phyloP scores from a whole-genome alignment of 2,329 filamentous ascomycete genomes.

The Xylaria sp. region DNA sequence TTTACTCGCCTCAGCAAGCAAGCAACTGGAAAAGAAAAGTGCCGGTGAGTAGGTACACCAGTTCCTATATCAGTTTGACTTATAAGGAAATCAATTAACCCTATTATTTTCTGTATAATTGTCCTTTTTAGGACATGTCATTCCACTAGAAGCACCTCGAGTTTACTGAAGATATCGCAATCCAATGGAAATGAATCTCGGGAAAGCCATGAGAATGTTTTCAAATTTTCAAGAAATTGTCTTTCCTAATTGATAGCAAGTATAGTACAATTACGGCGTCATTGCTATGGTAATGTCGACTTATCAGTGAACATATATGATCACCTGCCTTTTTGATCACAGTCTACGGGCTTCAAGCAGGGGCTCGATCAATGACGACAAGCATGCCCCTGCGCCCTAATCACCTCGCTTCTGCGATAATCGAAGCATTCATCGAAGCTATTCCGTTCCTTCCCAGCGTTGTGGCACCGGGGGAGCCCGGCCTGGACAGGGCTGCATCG shows the following conservation, averaged over 20 bases:
- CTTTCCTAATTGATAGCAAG: constrained; percentile 9
- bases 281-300: constrained; percentile 14
- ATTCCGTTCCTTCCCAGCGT: constrained; percentile 22
- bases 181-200: background rate
- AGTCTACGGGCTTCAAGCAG: constrained; percentile 12
- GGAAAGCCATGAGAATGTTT: constrained; percentile 13
- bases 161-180: background rate
- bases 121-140: background rate
- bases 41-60: background rate
- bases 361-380: constrained; percentile 11
- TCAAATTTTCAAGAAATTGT: background rate
- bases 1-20: background rate
- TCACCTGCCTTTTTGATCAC: constrained; percentile 42
- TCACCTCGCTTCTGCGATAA: constrained; percentile 26
- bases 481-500: constrained; percentile 25
- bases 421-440: constrained; percentile 24
- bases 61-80: background rate
- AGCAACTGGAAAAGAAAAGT: background rate
- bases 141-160: background rate
- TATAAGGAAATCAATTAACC: too few relatives aligned
- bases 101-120: background rate
- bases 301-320: constrained; percentile 25
- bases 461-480: constrained; percentile 15
- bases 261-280: constrained; percentile 4
- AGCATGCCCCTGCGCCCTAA: constrained; percentile 19